Evolutionary conservation across 2,329 filamentous ascomycete genomes (phyloP).

Genomic region (Thelonectria rubi): DNA sequence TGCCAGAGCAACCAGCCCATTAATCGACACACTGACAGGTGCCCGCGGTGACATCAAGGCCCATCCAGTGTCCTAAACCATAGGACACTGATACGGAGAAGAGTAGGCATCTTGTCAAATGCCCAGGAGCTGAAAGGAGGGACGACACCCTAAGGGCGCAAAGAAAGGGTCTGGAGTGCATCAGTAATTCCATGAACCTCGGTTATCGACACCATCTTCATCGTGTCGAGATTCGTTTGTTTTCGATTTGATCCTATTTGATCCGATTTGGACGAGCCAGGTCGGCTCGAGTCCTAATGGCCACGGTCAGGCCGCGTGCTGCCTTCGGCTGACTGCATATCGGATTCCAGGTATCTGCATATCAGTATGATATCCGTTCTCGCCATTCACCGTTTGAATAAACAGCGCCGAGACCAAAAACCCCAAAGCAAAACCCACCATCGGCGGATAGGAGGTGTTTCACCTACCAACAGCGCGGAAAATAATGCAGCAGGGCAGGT

Average conservation of each 20-base stretch:
- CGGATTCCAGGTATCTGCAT: not conserved
- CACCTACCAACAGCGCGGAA: slow-evolving; percentile 1
- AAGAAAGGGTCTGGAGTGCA: too few species aligned
- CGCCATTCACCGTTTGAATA: not conserved
- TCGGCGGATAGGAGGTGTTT: not conserved
- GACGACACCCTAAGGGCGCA: not conserved
- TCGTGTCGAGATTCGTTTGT: not conserved
- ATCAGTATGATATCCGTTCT: not conserved
- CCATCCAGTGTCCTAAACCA: not conserved
- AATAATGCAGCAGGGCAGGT: not conserved
- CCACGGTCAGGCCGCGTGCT: not conserved
- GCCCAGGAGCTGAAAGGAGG: not conserved
- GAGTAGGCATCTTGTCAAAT: not conserved
- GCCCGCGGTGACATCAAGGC: not conserved
- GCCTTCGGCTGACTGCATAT: not conserved
- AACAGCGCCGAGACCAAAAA: not conserved
- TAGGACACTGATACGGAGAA: not conserved
- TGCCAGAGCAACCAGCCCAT: not conserved
- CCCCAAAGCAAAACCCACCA: not conserved
- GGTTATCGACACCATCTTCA: not conserved
- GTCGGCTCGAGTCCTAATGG: not conserved
- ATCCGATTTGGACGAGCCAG: not conserved
- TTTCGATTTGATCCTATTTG: not conserved
- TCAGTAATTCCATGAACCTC: too few species aligned
- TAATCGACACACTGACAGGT: not conserved